These are phyloP conservation scores for Zhuliangozyma blackwelliae DNA, from an alignment of 1,139 yeast species.

Conservation along the genomic window DNA sequence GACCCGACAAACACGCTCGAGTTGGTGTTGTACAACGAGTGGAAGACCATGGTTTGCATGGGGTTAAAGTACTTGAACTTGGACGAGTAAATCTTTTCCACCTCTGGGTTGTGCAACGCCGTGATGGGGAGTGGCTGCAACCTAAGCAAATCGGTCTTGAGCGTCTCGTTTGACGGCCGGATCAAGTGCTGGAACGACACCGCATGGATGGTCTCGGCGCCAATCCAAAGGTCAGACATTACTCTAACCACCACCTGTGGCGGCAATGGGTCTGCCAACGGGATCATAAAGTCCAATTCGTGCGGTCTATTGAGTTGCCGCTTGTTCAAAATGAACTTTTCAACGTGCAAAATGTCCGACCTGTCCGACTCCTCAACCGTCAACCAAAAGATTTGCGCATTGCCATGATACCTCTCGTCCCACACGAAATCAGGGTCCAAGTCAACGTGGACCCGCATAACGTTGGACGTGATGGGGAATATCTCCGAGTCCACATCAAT, in stretches of 20 bases:
- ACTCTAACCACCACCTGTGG: slow-evolving; percentile 79
- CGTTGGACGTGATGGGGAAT: slow-evolving; percentile 87
- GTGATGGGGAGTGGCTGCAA: slow-evolving; percentile 82
- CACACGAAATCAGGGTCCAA: slow-evolving; percentile 77
- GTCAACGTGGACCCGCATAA: slow-evolving; percentile 71
- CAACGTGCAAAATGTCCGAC: slow-evolving; percentile 73
- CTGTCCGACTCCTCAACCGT: slow-evolving; percentile 83
- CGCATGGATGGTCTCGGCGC: slow-evolving; percentile 72
- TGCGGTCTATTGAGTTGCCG: slow-evolving; percentile 56
- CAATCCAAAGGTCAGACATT: slow-evolving; percentile 85
- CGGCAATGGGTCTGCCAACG: slow-evolving; percentile 82
- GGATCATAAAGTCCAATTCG: slow-evolving; percentile 89
- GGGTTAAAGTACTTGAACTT: slow-evolving; percentile 90
- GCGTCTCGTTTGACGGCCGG: slow-evolving; percentile 81
- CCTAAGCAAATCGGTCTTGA: slow-evolving; percentile 73
- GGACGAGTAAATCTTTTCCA: slow-evolving; percentile 63
- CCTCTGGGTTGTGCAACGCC: slow-evolving; percentile 65
- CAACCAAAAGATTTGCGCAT: slow-evolving; percentile 86
- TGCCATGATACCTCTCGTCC: slow-evolving; percentile 81
- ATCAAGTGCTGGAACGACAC: slow-evolving; percentile 89
- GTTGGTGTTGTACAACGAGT: slow-evolving; percentile 74
- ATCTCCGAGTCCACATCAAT: slow-evolving; percentile 72
- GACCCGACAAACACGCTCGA: slow-evolving; percentile 90
- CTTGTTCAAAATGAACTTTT: slow-evolving; percentile 65
- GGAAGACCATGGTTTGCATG: slow-evolving; percentile 97